Evolutionary conservation across 2,329 filamentous ascomycete species (phyloP), one percentile per base, ranked within the genome.

Genomic region (Neonectria punicea): DNA sequence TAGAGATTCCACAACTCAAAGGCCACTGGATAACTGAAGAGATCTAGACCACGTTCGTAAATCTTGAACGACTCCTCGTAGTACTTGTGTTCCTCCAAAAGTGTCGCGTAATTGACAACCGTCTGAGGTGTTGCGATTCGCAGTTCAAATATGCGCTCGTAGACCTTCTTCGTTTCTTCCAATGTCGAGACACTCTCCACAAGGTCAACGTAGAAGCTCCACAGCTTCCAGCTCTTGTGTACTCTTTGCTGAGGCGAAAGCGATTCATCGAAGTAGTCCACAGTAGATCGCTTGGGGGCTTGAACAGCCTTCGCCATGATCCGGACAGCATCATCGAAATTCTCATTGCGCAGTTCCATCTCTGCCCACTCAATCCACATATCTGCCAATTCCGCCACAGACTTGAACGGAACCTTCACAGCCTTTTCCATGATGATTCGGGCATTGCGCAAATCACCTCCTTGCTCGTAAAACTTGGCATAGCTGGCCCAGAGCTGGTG

Each of bases 281-380:
- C 94, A 2, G 90, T 97, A n/a, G 95, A 98, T 70, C 93, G 86
- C 80, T 98, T 98, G 0, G 96, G 94, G n/a, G 96, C 93, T 78
- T 97, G 94, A 5, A 96, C 95, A 18, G 96, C 96, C 79, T 97
- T 98, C 44, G 93, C 93, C 94, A 99, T 98, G 77, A 99, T 95
- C 66, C 92, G 91, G 67, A 98, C 91, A 3, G 97, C 96, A 74
- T 93, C 92, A 76, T 98, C 94, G 70, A 98, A 98, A 76, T 98
- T 97, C 75, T 98, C 94, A 74, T 94, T 94, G 53, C 96, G 92
- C 53, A 99, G 85, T 79, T 99, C 96, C 92, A 99, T 93, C 80
- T 99, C 95, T 1, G 97, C 95, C 95, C 96, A 99, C 80, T 97
- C 94, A 69, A 97, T 97, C 96, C 96, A 99, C 87, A 96, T 97